Evolutionary conservation across 768 basidiomycete genomes (phyloP).

Genomic region (Panus rudis): DNA sequence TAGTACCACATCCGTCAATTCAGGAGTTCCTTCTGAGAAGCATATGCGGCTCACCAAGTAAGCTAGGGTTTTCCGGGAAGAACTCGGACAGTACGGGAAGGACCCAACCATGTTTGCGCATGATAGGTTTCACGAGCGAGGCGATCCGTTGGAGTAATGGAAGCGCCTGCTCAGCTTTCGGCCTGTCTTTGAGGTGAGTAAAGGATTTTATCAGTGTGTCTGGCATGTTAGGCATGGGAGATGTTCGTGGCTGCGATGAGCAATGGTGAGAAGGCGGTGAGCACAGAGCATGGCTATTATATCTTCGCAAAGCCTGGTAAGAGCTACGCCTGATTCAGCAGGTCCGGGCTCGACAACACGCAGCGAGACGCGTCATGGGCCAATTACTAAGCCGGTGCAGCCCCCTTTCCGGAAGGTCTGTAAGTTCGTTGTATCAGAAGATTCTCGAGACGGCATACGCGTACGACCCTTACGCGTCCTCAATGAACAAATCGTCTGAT

Average conservation of each 20-base stretch:
- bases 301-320: too few relatives aligned
- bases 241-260: too few relatives aligned
- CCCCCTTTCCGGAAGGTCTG: too few relatives aligned
- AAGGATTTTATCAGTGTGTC: slow-evolving; percentile 58
- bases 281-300: background rate
- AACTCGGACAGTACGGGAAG: slow-evolving; percentile 81
- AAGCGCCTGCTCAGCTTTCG: slow-evolving; percentile 62
- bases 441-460: too few relatives aligned
- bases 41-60: slow-evolving; percentile 51
- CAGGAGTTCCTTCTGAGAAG: slow-evolving; percentile 2
- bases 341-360: too few relatives aligned
- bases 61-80: slow-evolving; percentile 65
- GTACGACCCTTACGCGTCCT: too few relatives aligned
- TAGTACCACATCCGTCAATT: slow-evolving; percentile 11
- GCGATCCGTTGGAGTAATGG: slow-evolving; percentile 61
- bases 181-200: slow-evolving; percentile 63
- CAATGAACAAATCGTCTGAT: too few relatives aligned
- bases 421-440: too few relatives aligned
- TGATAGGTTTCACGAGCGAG: slow-evolving; percentile 87
- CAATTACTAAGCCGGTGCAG: too few relatives aligned
- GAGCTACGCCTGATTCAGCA: too few relatives aligned
- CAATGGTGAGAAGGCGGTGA: background rate
- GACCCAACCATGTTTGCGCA: slow-evolving; percentile 79
- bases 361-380: too few relatives aligned
- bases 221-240: too few relatives aligned